phyloP scores from a whole-genome alignment of 164 flowering plant species.

The Aristolochia contorta region DNA sequence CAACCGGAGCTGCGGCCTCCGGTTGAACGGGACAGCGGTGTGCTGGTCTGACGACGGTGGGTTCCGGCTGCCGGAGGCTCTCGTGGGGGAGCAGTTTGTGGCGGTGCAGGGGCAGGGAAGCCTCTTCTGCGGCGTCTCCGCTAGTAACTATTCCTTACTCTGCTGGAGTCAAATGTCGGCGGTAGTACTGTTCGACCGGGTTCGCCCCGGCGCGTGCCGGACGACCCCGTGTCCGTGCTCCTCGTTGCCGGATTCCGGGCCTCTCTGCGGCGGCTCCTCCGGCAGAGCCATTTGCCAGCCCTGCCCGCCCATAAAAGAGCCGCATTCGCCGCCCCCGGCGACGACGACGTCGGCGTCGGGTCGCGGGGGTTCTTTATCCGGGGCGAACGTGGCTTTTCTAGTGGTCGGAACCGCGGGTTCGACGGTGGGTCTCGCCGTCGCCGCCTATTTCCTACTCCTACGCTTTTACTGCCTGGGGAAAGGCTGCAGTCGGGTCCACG shows the following conservation, averaged over 20 bases:
- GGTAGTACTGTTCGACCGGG: constrained; percentile 16
- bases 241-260: constrained; percentile 12
- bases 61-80: constrained; percentile 35
- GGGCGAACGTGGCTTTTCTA: constrained; percentile 37
- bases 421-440: constrained; percentile 12
- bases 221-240: constrained; percentile 22
- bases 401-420: constrained; percentile 56
- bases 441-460: constrained; percentile 18
- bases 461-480: constrained; percentile 19
- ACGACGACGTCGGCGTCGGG: constrained; percentile 2
- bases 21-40: constrained; percentile 30
- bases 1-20: constrained; percentile 42
- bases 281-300: constrained; percentile 26
- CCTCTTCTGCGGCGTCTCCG: constrained; percentile 54
- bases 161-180: constrained; percentile 59
- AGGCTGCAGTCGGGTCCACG: constrained; percentile 48
- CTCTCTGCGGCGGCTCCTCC: constrained; percentile 23
- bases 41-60: constrained; percentile 62
- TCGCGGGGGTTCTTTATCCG: constrained; percentile 8
- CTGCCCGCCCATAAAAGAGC: constrained; percentile 7
- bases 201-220: constrained; percentile 55
- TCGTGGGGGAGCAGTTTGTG: constrained; percentile 19
- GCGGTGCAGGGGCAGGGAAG: constrained; percentile 35
- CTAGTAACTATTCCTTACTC: constrained; percentile 27
- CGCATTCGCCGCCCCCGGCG: neutral